These are phyloP conservation scores for Pyrrhoderma noxium DNA, from an alignment of 1,284 basidiomycete species.

Conservation along the genomic window DNA sequence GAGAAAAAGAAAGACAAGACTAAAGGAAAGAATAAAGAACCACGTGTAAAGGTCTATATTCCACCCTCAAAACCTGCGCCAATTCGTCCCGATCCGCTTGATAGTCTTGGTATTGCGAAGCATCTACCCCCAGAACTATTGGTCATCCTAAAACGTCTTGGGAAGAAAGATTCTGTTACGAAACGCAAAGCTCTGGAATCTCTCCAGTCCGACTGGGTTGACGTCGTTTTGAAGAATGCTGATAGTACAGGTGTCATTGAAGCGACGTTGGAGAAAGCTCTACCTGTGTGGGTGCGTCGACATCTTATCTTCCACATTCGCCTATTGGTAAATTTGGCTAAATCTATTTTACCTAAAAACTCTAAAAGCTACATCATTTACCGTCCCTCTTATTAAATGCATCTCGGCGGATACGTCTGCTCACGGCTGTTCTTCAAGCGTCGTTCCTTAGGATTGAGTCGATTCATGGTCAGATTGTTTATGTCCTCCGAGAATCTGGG, in stretches of 20 bases:
- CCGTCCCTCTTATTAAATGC: constrained; percentile 78
- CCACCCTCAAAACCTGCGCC: constrained; percentile 83
- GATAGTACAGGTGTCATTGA: constrained; percentile 30
- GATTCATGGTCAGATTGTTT: constrained; percentile 49
- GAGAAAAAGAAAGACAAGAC: constrained; percentile 40
- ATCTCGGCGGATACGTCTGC: constrained; percentile 66
- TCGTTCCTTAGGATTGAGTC: constrained; percentile 54
- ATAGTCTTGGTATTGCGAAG: constrained; percentile 75
- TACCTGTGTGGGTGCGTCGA: constrained; percentile 84
- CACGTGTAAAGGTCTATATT: constrained; percentile 73
- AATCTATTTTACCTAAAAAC: constrained; percentile 4
- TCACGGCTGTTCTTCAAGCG: constrained; percentile 65
- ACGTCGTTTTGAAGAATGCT: constrained; percentile 35
- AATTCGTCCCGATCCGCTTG: constrained; percentile 83
- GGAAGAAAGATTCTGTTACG: constrained; percentile 90
- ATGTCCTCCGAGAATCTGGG: constrained; percentile 50
- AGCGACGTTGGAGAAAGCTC: constrained; percentile 47
- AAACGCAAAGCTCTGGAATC: constrained; percentile 86
- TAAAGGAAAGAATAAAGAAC: constrained; percentile 61
- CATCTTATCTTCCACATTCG: constrained; percentile 4
- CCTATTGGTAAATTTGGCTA: too few species aligned
- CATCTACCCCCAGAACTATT: constrained; percentile 78
- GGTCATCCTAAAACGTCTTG: constrained; percentile 74
- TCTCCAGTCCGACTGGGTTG: constrained; percentile 64
- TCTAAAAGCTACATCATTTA: constrained; percentile 71